phyloP scores from a whole-genome alignment of 75 land plant species.

The Selaginella tamariscina region DNA sequence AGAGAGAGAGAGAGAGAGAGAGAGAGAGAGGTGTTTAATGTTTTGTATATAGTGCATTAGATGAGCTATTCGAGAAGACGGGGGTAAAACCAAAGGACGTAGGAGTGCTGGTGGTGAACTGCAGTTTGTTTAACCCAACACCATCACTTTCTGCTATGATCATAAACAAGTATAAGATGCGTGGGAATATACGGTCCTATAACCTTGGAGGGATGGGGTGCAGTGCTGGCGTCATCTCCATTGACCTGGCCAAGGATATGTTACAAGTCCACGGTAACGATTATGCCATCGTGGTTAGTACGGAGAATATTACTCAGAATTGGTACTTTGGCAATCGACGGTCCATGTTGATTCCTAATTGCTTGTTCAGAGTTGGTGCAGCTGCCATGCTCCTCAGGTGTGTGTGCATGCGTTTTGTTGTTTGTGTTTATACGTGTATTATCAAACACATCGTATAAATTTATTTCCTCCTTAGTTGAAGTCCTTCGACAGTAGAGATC shows the following conservation, averaged over 20 bases:
- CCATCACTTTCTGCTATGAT: conserved; percentile 53
- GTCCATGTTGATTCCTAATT: conserved; percentile 31
- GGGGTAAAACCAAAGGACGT: conserved; percentile 39
- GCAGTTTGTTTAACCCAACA: conserved; percentile 46
- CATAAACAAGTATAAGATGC: conserved; percentile 44
- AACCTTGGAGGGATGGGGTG: conserved; percentile 54
- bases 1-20: no score
- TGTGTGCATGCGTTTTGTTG: no score
- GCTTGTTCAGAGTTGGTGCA: conserved; percentile 29
- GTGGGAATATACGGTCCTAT: conserved; percentile 30
- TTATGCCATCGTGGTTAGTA: conserved; percentile 26
- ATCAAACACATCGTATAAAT: no score
- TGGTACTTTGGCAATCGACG: conserved; percentile 27
- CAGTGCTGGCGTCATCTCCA: conserved; percentile 39
- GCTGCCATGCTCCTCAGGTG: conserved; percentile 32
- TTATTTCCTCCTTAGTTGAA: no score
- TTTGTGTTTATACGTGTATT: no score
- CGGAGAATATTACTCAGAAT: conserved; percentile 32
- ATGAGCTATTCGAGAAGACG: conserved; percentile 29
- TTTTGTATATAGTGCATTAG: conserved; percentile 25
- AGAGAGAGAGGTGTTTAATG: no score
- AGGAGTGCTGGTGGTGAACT: conserved; percentile 38
- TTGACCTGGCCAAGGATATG: conserved; percentile 37
- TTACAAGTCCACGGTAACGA: conserved; percentile 27
- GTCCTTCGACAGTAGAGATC: no score